Conservation (phyloP, 805 yeast species). For the Wickerhamiella cacticola region DNA sequence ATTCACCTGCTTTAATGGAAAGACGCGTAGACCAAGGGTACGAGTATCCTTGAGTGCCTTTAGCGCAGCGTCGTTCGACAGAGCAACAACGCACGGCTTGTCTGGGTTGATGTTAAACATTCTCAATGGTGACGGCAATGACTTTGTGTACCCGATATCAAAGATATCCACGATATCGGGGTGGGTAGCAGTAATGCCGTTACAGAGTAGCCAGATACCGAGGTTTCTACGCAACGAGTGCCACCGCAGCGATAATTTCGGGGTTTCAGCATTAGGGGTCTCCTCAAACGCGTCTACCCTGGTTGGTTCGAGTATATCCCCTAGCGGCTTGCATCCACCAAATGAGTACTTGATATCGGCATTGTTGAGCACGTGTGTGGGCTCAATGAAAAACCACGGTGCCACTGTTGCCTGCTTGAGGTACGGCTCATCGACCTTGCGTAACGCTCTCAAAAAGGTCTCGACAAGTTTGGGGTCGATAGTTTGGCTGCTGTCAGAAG, state of each 20-base stretch:
- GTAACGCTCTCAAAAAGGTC: not conserved
- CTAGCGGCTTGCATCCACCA: not conserved
- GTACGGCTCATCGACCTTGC: not conserved
- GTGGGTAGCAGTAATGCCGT: not conserved
- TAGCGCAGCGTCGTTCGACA: too few species aligned
- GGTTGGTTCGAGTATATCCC: not conserved
- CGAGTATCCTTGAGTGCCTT: too few species aligned
- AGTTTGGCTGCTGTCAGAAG: not conserved
- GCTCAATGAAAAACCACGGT: conserved; percentile 1
- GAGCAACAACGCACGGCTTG: not conserved
- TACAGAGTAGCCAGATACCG: not conserved
- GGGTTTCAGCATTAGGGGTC: not conserved
- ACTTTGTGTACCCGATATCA: not conserved
- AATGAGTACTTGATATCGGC: not conserved
- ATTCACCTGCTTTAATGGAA: too few species aligned
- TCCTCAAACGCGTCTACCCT: not conserved
- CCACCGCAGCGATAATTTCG: not conserved
- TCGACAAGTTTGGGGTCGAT: not conserved
- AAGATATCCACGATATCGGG: not conserved
- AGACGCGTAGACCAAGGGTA: too few species aligned
- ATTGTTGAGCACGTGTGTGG: not conserved
- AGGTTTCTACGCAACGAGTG: not conserved
- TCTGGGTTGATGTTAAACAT: not conserved
- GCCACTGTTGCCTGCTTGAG: not conserved
- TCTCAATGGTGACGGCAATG: not conserved